A percentile compares a stretch with the other conserved stretches of the same genome.
phyloP scores from a whole-genome alignment of 192 early-diverging fungal species.

The Rhizoclosmatium sp. region DNA sequence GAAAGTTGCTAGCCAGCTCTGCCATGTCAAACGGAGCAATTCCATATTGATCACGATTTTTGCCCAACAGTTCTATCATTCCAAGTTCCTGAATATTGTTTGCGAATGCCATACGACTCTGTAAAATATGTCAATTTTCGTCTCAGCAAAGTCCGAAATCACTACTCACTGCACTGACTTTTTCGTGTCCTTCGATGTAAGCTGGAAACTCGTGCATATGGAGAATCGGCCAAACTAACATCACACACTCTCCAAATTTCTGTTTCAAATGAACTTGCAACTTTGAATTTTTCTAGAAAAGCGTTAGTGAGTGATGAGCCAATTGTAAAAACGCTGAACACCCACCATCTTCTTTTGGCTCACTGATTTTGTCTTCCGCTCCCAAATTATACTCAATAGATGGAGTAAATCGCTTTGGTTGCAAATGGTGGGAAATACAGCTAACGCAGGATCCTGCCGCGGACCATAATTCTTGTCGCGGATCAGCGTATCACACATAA shows the following conservation, averaged over 20 bases:
- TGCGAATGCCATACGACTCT: slow-evolving; percentile 41
- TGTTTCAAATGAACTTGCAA: slow-evolving; percentile 16
- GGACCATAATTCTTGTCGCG: slow-evolving; percentile 26
- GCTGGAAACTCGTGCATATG: slow-evolving; percentile 46
- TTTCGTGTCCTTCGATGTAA: slow-evolving; percentile 47
- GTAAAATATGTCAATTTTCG: neutral
- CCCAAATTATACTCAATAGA: slow-evolving; percentile 52
- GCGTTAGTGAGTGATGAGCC: neutral
- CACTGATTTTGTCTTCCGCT: slow-evolving; percentile 38
- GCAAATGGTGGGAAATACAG: slow-evolving; percentile 49
- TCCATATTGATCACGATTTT: slow-evolving; percentile 36
- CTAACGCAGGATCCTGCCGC: slow-evolving; percentile 45
- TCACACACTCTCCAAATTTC: slow-evolving; percentile 42
- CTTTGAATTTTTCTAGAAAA: slow-evolving; percentile 19
- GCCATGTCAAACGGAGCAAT: slow-evolving; percentile 38
- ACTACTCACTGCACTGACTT: slow-evolving; percentile 26
- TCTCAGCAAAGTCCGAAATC: neutral
- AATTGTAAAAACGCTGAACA: neutral
- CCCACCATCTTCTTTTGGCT: slow-evolving; percentile 40
- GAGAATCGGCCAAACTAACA: slow-evolving; percentile 54
- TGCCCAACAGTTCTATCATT: slow-evolving; percentile 37
- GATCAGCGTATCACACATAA: slow-evolving; percentile 49
- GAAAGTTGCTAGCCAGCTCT: slow-evolving; percentile 35
- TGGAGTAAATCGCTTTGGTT: slow-evolving; percentile 53
- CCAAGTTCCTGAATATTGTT: slow-evolving; percentile 40